Conservation (phyloP, 495 filamentous ascomycete species). For the Achaetomiella virescens region DNA sequence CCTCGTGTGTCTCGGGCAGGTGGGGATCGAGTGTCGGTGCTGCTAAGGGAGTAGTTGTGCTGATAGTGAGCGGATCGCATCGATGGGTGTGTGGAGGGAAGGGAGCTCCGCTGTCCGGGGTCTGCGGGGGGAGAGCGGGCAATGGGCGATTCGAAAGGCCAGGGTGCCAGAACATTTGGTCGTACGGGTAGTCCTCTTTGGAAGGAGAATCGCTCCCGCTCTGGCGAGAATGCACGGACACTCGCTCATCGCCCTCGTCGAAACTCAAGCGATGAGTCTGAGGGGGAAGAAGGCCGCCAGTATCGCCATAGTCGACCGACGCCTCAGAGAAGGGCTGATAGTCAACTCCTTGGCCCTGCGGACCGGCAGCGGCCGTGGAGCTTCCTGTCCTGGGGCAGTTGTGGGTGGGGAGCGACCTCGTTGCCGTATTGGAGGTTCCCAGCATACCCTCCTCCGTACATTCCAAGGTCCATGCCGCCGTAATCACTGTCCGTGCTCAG, state of each 20-base stretch:
- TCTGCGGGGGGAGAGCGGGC: conserved; percentile 63
- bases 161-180: conserved; percentile 80
- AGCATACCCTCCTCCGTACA: conserved; percentile 69
- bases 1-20: conserved; percentile 27
- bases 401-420: conserved; percentile 40
- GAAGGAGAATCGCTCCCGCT: conserved; percentile 51
- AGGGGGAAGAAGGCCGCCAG: conserved; percentile 76
- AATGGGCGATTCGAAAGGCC: conserved; percentile 65
- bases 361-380: conserved; percentile 29
- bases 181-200: conserved; percentile 67
- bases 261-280: conserved; percentile 70
- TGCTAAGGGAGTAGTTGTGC: conserved; percentile 36
- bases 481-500: conserved; percentile 65
- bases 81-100: conserved; percentile 33
- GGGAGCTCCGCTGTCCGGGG: conserved; percentile 35
- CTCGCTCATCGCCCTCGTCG: conserved; percentile 85
- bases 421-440: conserved; percentile 69
- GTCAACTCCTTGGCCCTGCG: conserved; percentile 35
- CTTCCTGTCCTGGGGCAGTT: conserved; percentile 22
- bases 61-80: conserved; percentile 27
- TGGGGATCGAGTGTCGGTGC: conserved; percentile 34
- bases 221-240: conserved; percentile 42
- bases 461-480: conserved; percentile 61
- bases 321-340: conserved; percentile 37
- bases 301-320: conserved; percentile 67